Conservation (phyloP, 345 rosid species). For the Kandelia obovata region DNA sequence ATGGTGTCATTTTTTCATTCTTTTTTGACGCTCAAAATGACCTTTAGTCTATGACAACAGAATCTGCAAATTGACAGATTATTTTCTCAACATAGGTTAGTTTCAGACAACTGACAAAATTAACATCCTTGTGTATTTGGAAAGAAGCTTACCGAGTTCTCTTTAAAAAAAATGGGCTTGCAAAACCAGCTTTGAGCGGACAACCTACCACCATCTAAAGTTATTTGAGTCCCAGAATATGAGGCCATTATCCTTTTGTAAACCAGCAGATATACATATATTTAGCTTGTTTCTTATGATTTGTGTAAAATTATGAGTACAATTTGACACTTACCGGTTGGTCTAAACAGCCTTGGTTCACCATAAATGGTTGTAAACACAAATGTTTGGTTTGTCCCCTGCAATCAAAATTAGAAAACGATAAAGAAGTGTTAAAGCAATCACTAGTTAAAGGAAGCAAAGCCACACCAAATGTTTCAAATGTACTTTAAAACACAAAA, state of each 20-base stretch:
- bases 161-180: background rate
- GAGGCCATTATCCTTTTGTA: background rate
- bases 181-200: background rate
- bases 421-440: background rate
- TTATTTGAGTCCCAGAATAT: background rate
- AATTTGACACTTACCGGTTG: slow-evolving; percentile 58
- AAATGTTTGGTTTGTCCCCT: slow-evolving; percentile 84
- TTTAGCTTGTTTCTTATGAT: background rate
- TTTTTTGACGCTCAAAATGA: background rate
- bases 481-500: background rate
- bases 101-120: background rate
- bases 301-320: background rate
- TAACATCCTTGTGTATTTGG: background rate
- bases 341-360: slow-evolving; percentile 82
- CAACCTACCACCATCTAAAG: background rate
- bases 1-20: background rate
- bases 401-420: slow-evolving; percentile 16
- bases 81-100: background rate
- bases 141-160: background rate
- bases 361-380: slow-evolving; percentile 89
- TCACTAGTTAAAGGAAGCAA: background rate
- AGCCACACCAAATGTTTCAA: slow-evolving; percentile 7
- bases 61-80: background rate
- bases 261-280: background rate
- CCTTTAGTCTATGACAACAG: background rate